Conservation (phyloP, 371 early-diverging fungal genomes). For the Lichtheimia ornata region DNA sequence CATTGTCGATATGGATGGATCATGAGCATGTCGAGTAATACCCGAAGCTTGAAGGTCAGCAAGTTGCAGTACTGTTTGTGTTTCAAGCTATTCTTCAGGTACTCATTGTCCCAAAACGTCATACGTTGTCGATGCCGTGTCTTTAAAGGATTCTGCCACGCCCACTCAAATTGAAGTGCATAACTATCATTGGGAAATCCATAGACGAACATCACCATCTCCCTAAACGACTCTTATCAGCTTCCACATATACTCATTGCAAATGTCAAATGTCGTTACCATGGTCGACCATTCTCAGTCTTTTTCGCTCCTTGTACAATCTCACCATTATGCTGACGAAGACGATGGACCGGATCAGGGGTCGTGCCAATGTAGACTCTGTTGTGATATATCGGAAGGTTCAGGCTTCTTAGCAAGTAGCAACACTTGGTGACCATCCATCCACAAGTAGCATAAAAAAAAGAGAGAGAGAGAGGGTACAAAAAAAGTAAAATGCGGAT, state of each 20-base stretch:
- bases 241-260: no score
- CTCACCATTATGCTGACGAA: slow-evolving; percentile 1
- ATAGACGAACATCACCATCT: neutral
- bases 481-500: neutral
- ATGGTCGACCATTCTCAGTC: neutral
- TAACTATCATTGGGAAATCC: neutral
- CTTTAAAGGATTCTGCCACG: neutral
- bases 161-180: slow-evolving; percentile 2
- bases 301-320: neutral
- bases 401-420: neutral
- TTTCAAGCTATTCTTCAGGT: neutral
- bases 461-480: neutral
- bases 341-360: neutral
- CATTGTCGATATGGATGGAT: neutral
- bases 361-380: slow-evolving; percentile 2
- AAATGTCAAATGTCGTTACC: neutral
- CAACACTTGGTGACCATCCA: neutral
- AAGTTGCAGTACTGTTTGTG: slow-evolving; percentile 2
- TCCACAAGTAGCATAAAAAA: neutral
- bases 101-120: neutral
- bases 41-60: neutral
- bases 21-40: slow-evolving; percentile 1
- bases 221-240: neutral
- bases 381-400: neutral
- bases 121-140: slow-evolving; percentile 1